Evolutionary conservation across 768 basidiomycete genomes (phyloP), one percentile per base, ranked within the genome.

Genomic region (Mrakia gelida): DNA sequence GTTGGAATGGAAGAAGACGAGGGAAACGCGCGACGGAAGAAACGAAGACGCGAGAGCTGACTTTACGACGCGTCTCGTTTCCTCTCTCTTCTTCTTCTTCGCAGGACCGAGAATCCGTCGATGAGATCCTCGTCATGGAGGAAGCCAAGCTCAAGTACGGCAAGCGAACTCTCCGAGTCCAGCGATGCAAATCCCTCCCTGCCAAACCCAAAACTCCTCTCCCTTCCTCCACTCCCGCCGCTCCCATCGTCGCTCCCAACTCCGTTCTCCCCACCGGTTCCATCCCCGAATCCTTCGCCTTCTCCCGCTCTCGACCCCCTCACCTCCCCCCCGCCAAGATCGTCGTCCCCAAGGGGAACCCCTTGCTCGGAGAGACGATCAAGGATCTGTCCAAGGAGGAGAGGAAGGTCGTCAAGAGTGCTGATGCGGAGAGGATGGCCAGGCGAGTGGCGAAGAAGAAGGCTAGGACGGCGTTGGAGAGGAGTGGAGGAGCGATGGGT

Each of bases 401-500:
- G 80, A 89, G 96, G 79, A 97, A 95, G 86, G 87, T 88, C 62
- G 89, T 86, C 79, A 99, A 99, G 85, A 87, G 90, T 3, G 82
- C 88, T 32, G 91, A 98, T 83, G 87, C 90, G 1, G 93, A 92
- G 78, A 90, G 96, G 38, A 87, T 94, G 61, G 92, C 91, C 61
- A 86, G 96, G 70, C 87, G 96, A 77, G 83, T 95, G 84, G 94
- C 92, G 61, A 97, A 98, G 89, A 97, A 97, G 86, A 92, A 91
- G 84, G 88, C 90, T 28, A 72, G 80, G 61, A 79, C 75, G 38
- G 79, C 75, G n/a, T 54, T 82, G 80, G 75, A 76, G 54, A 77
- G 78, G 68, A 76, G 73, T n/a, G 30, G 65, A 9, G 62, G n/a
- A 1, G 54, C 80, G 16, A 13, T 16, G 2, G 16, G 16, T 1